Base-by-base conservation (phyloP, 2,329 filamentous ascomycete species). In the Lasiodiplodia citricola region DNA sequence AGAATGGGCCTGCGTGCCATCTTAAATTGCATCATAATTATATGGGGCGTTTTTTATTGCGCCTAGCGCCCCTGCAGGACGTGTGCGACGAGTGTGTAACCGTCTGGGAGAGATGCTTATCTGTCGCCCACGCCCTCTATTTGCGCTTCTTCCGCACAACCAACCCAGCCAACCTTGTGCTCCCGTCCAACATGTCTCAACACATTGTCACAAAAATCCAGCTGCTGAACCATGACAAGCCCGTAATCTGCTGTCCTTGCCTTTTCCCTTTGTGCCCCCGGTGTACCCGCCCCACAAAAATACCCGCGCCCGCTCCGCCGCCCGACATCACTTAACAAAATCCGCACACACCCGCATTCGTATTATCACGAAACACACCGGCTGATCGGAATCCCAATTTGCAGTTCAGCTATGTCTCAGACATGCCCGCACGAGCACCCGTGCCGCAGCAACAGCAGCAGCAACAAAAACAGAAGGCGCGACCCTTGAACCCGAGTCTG, bases 331-430 rank as follows among this genome's bases (percentile, higher is more conserved):
- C 55, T 23, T 25, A 23, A 5, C 57, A 16, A 23, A 38, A 25
- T 6, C 37, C 31, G 55, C 11, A 37, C 31, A 13, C 57, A 16
- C 57, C 35, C 23, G 41, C 56, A 41, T 21, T 28, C 31, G 11
- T 14, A 11, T 47, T 16, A 11, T 47, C 2, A 4, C 13, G 58
- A 21, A 35, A 2, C 60, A 38, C 23, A 37, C 25, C 47, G 52
- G 31, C 60, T 63, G 58, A 63, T 28, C 41, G 14, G 7, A 62
- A 62, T 35, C 18, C 31, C 44, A 64, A 52, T 8, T 35, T 47
- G 37, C 23, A 64, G 60, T n/a, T 31, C 60, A 51, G 60, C 60
- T n/a, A 64, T 64, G 60, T 64, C 60, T 64, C 60, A 64, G 60
- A 52, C 60, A 38, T 50, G 28, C 47, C 11, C 47, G 11, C 28